A percentile compares a stretch with the other conserved stretches of the same genome.
These are phyloP conservation scores for Solanum sejunctum DNA, from an alignment of 257 asterid species.

Conservation along the genomic window DNA sequence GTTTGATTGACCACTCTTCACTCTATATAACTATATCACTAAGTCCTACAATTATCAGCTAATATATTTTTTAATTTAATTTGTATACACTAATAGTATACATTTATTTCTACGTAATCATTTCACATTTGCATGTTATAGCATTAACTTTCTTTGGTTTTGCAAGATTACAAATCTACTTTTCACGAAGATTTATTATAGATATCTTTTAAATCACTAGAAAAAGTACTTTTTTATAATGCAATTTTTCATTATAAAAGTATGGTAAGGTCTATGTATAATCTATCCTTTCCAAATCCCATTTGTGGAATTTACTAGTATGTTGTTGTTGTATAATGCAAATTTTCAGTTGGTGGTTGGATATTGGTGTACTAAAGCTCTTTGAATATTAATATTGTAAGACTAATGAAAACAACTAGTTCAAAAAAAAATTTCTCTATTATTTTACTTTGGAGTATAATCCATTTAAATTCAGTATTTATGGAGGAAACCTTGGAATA, in stretches of 20 bases:
- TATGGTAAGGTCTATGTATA: too few species aligned
- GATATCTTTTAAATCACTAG: background rate
- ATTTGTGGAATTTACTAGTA: too few species aligned
- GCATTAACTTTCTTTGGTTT: background rate
- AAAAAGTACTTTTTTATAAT: background rate
- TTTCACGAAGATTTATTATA: background rate
- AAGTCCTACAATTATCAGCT: background rate
- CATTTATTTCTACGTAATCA: background rate
- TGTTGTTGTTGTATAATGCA: too few species aligned
- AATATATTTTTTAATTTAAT: too few species aligned
- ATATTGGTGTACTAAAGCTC: background rate
- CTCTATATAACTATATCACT: background rate
- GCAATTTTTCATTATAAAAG: too few species aligned
- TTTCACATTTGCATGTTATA: background rate
- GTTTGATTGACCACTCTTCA: background rate
- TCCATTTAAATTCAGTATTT: background rate
- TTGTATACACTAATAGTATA: background rate
- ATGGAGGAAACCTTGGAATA: background rate
- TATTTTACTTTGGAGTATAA: background rate
- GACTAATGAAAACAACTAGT: background rate
- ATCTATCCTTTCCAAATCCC: too few species aligned
- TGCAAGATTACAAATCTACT: background rate
- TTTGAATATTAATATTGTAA: background rate
- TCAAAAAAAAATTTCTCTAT: background rate
- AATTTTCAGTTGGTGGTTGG: background rate